Base-by-base conservation (phyloP, 805 yeast genomes). In the Ogataea paraovalis region DNA sequence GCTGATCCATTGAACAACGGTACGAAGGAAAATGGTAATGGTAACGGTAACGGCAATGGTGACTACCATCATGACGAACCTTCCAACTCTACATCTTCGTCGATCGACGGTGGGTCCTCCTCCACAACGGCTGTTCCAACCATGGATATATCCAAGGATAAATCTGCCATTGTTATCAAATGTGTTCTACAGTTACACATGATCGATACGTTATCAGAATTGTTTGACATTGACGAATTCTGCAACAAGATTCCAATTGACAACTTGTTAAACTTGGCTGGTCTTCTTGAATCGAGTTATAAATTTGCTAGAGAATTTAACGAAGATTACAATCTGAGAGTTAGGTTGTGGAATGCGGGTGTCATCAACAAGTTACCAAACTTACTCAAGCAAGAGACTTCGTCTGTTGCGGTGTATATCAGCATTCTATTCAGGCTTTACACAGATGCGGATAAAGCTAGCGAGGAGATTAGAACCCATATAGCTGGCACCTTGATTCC, bases 301-400 rank as follows among this genome's bases (percentile, higher is more conserved):
- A 74, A 76, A 54, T 94, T 95, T 69, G 87, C 98, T 2, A 80
- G 86, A 57, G 80, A 76, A 48, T 94, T 94, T 73, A 94, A 94
- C 65, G 90, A 84, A 48, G 91, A 94, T 66, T 85, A 86, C 64
- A 90, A 89, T 45, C 72, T 94, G 57, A 74, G 99, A 54, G 85
- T 87, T n/a, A 74, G 94, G 57, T 71, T 94, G 38, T 91, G 95
- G 83, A 87, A 89, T 59, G 87, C 94, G 3, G 96, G 97, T 1
- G 83, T 90, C 37, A 92, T 91, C 68, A 96, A 89, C 59, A 84
- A 91, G 61, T 75, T 92, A 46, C 99, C 99, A 19, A 95, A 94
- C 58, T 70, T 94, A 57, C 71, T 91, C 57, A 87, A 87, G 58
- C 99, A 95, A 67, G 99, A 95, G 66, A 83, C 96, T 0, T 80